phyloP scores from a whole-genome alignment of 768 basidiomycete species.

The Lentinula detonsa region DNA sequence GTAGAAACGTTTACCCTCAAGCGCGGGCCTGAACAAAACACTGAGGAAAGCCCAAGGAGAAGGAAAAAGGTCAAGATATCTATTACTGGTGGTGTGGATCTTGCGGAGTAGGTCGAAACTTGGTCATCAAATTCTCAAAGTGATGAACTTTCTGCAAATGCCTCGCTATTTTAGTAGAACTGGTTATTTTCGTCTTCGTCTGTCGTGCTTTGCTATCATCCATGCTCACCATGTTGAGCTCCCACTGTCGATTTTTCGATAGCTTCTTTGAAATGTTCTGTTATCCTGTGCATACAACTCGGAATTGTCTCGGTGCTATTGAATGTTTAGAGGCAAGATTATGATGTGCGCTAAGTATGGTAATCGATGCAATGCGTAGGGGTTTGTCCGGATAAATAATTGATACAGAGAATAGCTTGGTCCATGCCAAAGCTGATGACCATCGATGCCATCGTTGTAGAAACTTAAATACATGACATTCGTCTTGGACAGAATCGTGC shows the following conservation, averaged over 20 bases:
- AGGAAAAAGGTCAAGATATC: slow-evolving; percentile 72
- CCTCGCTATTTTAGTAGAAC: no score
- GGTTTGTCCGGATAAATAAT: not conserved
- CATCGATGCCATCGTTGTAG: not conserved
- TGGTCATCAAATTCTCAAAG: not conserved
- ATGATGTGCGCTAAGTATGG: not conserved
- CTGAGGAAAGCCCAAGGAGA: slow-evolving; percentile 21
- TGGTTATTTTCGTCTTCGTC: no score
- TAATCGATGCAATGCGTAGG: not conserved
- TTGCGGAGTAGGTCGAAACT: slow-evolving; percentile 51
- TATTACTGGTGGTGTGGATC: slow-evolving; percentile 60
- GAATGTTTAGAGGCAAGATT: not conserved
- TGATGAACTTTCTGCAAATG: no score
- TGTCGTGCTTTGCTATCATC: no score
- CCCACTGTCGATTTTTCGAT: not conserved
- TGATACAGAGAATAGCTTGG: not conserved
- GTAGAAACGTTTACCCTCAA: slow-evolving; percentile 17
- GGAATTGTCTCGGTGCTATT: not conserved
- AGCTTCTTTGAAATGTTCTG: not conserved
- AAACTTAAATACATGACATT: not conserved
- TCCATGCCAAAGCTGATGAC: not conserved
- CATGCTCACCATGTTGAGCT: no score
- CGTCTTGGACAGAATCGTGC: not conserved
- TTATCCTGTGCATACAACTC: not conserved
- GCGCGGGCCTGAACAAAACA: slow-evolving; percentile 26